Evolutionary conservation across 2,329 filamentous ascomycete species (phyloP).

Genomic region (Fusarium zealandicum): DNA sequence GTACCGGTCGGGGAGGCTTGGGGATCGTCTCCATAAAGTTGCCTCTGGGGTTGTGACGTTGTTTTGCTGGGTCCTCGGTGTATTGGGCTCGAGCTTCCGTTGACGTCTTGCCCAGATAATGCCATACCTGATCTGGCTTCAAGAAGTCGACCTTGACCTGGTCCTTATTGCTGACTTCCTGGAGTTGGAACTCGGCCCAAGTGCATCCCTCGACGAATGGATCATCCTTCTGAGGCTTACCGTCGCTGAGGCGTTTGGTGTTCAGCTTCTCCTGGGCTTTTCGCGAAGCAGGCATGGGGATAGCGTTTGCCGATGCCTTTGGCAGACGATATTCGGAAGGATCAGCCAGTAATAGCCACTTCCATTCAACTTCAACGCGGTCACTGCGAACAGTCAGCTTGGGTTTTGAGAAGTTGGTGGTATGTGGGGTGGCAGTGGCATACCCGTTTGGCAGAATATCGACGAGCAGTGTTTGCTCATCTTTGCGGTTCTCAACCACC

Average conservation of each 20-base stretch:
- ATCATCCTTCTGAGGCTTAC: conserved; percentile 70
- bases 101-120: conserved; percentile 84
- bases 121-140: conserved; percentile 81
- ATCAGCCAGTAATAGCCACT: conserved; percentile 79
- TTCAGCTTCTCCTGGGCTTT: conserved; percentile 73
- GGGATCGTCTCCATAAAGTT: conserved; percentile 77
- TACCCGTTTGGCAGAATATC: conserved; percentile 87
- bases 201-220: conserved; percentile 71
- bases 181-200: conserved; percentile 82
- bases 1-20: conserved; percentile 55
- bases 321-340: conserved; percentile 73
- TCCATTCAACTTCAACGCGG: conserved; percentile 81
- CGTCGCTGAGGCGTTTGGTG: conserved; percentile 66
- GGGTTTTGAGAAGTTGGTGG: neutral
- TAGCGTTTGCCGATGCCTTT: conserved; percentile 76
- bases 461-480: conserved; percentile 78
- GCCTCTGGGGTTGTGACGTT: conserved; percentile 70
- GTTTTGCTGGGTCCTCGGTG: conserved; percentile 73
- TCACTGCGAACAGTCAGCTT: conserved; percentile 64
- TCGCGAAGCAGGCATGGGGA: conserved; percentile 71
- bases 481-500: conserved; percentile 80
- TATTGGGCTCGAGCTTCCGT: conserved; percentile 93
- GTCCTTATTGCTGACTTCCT: conserved; percentile 62
- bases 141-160: conserved; percentile 75
- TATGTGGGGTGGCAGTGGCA: conserved; percentile 44